A percentile compares a stretch with the other conserved stretches of the same genome.
phyloP scores from a whole-genome alignment of 345 rosid species.

The Cardamine occulta region DNA sequence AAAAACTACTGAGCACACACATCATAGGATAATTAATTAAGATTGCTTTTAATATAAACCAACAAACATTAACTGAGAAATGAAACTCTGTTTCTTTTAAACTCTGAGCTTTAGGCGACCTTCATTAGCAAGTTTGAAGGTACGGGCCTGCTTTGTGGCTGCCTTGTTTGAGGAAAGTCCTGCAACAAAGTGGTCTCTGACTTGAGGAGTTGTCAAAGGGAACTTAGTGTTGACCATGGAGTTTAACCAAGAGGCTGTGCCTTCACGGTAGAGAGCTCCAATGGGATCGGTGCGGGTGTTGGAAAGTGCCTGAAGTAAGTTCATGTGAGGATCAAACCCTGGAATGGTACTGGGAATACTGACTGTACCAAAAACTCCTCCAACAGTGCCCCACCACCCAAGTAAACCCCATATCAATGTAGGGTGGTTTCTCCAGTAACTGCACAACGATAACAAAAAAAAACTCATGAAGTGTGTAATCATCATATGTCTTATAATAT shows the following conservation, averaged over 20 bases:
- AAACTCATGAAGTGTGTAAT: neutral
- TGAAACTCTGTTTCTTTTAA: constrained; percentile 40
- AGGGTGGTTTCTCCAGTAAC: constrained; percentile 96
- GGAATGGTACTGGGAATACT: constrained; percentile 47
- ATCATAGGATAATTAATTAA: constrained; percentile 39
- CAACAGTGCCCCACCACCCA: constrained; percentile 94
- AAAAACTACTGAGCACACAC: constrained; percentile 38
- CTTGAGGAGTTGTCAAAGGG: constrained; percentile 76
- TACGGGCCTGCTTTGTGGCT: constrained; percentile 75
- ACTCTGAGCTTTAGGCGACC: constrained; percentile 65
- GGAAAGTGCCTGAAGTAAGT: constrained; percentile 84
- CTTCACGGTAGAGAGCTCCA: constrained; percentile 87
- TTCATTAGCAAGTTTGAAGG: constrained; percentile 93
- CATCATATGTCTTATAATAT: neutral
- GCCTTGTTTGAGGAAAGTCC: constrained; percentile 68
- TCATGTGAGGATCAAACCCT: constrained; percentile 64
- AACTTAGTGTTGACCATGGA: constrained; percentile 74
- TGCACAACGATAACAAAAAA: constrained; percentile 39
- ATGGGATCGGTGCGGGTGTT: constrained; percentile 66
- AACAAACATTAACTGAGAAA: constrained; percentile 30
- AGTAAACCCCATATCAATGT: constrained; percentile 72
- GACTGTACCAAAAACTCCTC: constrained; percentile 59
- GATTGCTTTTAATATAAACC: constrained; percentile 30
- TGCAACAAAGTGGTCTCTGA: constrained; percentile 62
- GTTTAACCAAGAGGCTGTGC: constrained; percentile 88